A percentile compares a stretch with the other conserved stretches of the same genome.
These are phyloP conservation scores for Colletotrichum shisoi DNA, from an alignment of 2,329 filamentous ascomycete genomes.

Conservation along the genomic window DNA sequence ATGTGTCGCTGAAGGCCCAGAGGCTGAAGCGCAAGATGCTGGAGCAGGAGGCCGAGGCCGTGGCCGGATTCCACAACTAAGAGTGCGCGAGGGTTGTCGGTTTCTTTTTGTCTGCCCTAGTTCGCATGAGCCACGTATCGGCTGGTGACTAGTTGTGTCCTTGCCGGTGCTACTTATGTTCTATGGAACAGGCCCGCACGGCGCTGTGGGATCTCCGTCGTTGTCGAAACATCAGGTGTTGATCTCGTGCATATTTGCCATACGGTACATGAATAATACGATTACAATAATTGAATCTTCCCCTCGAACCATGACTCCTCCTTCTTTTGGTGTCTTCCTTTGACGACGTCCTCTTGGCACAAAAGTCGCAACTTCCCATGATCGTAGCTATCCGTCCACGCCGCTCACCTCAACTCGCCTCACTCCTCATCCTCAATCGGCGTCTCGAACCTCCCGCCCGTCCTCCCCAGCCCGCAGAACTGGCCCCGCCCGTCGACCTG, in stretches of 20 bases:
- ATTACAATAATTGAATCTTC: neutral
- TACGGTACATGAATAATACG: neutral
- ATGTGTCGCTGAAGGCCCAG: slow-evolving; percentile 61
- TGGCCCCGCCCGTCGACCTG: slow-evolving; percentile 48
- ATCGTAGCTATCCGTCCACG: neutral
- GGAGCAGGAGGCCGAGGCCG: slow-evolving; percentile 39
- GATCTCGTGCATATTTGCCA: neutral
- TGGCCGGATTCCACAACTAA: slow-evolving; percentile 13
- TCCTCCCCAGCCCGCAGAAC: slow-evolving; percentile 43
- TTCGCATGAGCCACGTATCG: neutral
- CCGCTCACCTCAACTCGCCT: neutral
- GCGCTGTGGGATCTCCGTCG: neutral
- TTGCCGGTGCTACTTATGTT: neutral
- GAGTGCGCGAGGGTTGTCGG: neutral
- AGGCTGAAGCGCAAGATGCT: slow-evolving; percentile 46
- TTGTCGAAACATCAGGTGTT: neutral
- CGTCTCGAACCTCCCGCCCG: slow-evolving; percentile 41
- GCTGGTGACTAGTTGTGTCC: neutral
- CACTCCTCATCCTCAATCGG: slow-evolving; percentile 38
- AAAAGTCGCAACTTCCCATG: no score
- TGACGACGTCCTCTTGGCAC: no score
- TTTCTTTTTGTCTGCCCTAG: neutral
- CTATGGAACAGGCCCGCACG: slow-evolving; percentile 5
- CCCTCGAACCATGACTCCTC: no score
- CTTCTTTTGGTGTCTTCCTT: no score